Conservation (phyloP, 345 rosid genomes). For the Citrus maxima region DNA sequence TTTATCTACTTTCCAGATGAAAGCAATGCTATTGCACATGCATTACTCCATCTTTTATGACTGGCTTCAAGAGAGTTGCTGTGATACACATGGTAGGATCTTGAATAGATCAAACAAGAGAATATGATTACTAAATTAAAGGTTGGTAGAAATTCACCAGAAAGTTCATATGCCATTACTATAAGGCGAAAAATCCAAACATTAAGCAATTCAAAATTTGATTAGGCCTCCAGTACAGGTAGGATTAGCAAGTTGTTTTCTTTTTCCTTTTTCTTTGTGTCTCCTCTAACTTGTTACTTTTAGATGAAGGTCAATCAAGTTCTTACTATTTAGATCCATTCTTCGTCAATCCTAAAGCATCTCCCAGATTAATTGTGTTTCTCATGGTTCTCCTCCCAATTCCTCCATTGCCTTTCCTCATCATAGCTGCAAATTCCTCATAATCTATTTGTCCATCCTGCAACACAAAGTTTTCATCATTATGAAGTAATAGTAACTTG, state of each 20-base stretch:
- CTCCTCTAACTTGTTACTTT: background rate
- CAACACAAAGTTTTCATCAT: background rate
- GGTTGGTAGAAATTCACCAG: background rate
- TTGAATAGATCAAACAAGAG: no score
- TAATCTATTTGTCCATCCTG: conserved; percentile 81
- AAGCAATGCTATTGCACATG: no score
- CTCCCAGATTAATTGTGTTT: conserved; percentile 43
- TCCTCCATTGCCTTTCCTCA: conserved; percentile 70
- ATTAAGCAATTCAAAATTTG: background rate
- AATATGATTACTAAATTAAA: background rate
- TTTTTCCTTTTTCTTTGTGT: background rate
- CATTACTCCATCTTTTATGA: no score
- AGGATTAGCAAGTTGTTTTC: background rate
- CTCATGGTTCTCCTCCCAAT: conserved; percentile 65
- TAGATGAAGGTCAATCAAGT: conserved; percentile 12
- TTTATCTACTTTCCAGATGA: no score
- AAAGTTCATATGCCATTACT: background rate
- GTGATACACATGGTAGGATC: no score
- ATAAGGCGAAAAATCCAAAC: background rate
- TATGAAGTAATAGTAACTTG: background rate
- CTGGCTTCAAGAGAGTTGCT: no score
- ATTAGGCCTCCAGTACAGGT: background rate
- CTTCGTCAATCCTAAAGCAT: conserved; percentile 25
- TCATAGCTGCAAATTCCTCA: conserved; percentile 75
- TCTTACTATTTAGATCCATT: conserved; percentile 19